A percentile compares a stretch with the other conserved stretches of the same genome.
Evolutionary conservation across 805 yeast genomes (phyloP).

Genomic region (Sugiyamaella marilandica): DNA sequence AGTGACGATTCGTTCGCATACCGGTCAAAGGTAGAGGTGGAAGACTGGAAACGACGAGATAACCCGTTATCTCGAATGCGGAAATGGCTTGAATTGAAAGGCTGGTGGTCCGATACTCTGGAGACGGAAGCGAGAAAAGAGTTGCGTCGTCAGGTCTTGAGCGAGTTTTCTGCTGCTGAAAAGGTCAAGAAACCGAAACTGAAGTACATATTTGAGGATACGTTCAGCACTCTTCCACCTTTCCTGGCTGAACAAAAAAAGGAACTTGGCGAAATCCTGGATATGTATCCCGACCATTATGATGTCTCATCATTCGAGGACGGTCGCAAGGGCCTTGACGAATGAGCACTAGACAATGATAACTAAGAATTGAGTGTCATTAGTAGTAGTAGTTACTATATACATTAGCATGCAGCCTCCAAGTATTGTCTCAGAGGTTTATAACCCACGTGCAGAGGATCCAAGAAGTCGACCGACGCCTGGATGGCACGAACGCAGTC

Average conservation of each 20-base stretch:
- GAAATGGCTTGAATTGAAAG: constrained; percentile 28
- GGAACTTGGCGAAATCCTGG: constrained; percentile 28
- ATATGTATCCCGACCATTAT: constrained; percentile 29
- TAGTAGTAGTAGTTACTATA: not conserved
- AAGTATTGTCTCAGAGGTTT: constrained; percentile 15
- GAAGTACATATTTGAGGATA: constrained; percentile 26
- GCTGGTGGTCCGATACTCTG: constrained; percentile 30
- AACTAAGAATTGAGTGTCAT: not conserved
- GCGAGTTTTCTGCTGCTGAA: constrained; percentile 29
- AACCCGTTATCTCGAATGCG: constrained; percentile 32
- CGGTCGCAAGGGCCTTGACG: constrained; percentile 16
- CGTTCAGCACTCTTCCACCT: constrained; percentile 23
- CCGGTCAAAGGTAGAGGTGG: constrained; percentile 31
- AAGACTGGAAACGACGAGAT: constrained; percentile 32
- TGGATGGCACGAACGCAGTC: constrained; percentile 1
- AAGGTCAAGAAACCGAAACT: constrained; percentile 28
- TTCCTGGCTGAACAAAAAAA: constrained; percentile 25
- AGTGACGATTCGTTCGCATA: constrained; percentile 35
- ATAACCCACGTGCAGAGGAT: constrained; percentile 18
- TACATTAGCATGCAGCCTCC: constrained; percentile 9
- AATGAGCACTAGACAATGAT: not conserved
- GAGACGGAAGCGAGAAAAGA: constrained; percentile 24
- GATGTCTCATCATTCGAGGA: constrained; percentile 24
- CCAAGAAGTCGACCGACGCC: constrained; percentile 22
- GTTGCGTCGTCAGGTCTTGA: constrained; percentile 25